Evolutionary conservation across 352 stramenopile species (phyloP).

Genomic region (Phytopythium boreale): DNA sequence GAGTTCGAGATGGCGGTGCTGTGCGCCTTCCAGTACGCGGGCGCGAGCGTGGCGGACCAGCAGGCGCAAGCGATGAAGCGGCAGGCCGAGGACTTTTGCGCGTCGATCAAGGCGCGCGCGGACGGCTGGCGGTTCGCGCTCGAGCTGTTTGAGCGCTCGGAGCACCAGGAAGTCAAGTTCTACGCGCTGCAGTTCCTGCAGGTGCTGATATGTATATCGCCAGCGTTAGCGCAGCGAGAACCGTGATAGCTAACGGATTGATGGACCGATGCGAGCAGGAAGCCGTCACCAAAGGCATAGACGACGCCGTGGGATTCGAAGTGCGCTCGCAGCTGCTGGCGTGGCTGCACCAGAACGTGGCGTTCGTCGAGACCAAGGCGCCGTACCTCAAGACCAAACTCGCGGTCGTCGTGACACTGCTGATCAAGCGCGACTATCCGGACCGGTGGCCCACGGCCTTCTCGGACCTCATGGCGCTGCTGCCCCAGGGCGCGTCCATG

Average conservation of each 20-base stretch:
- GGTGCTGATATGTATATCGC: not conserved
- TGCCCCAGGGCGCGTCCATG: conserved; percentile 68
- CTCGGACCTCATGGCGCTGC: conserved; percentile 70
- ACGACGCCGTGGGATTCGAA: conserved; percentile 42
- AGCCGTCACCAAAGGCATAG: conserved; percentile 34
- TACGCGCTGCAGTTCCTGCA: conserved; percentile 76
- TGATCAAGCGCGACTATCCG: conserved; percentile 90
- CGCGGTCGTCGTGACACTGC: conserved; percentile 71
- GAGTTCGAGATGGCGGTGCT: conserved; percentile 79
- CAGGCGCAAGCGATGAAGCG: conserved; percentile 59
- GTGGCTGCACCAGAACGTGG: conserved; percentile 63
- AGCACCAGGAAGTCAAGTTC: conserved; percentile 80
- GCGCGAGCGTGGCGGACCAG: conserved; percentile 39
- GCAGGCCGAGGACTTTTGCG: conserved; percentile 71
- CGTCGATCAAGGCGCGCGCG: conserved; percentile 42
- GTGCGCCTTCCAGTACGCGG: conserved; percentile 79
- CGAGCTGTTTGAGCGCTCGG: conserved; percentile 63
- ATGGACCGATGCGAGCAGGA: conserved; percentile 24
- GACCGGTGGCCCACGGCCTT: conserved; percentile 86
- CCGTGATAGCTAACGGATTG: too few relatives aligned
- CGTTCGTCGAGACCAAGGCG: conserved; percentile 51
- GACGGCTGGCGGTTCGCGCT: conserved; percentile 60
- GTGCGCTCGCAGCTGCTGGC: conserved; percentile 53
- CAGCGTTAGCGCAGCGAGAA: too few relatives aligned
- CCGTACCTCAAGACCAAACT: conserved; percentile 87